Base-by-base conservation (phyloP, 805 yeast genomes). In the Saccharomycopsis sp. region DNA sequence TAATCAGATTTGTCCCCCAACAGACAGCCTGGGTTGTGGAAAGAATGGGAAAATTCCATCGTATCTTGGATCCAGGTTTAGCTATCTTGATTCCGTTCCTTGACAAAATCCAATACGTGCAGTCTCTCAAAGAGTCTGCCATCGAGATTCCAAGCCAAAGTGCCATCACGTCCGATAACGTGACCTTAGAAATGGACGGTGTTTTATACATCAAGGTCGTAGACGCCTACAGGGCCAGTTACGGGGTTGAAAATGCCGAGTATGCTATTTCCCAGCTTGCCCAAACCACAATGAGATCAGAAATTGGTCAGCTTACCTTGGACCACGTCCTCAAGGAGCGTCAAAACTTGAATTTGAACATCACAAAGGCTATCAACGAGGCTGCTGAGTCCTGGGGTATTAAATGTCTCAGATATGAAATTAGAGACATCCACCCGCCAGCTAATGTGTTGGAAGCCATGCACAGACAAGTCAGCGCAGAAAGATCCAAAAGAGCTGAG, bases 1-100 rank as follows among this genome's bases (percentile, higher is more conserved):
- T 87, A 2, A 70, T 87, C 46, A 75, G 88, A 64, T 89, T 89
- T 68, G 96, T 89, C 15, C 96, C 96, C 1, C 96, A 89, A 69
- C 95, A 89, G 70, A 85, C 89, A 20, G 96, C 96, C 2, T 89
- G 94, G 91, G 82, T 89, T 18, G 96, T 89, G 18, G 96, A 89
- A 70, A 76, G 96, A 62, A 89, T 89, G 96, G 96, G 96, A 34
- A 86, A 85, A 68, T 89, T 87, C 74, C 79, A 83, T 68, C 71
- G 82, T 54, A 79, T 82, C 21, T 75, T 89, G 60, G 78, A 82
- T 46, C 96, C 96, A 0, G 96, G 96, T 14, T 73, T 88, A 41
- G 90, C 94, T 1, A 69, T 89, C 29, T 71, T 89, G 64, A 60
- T 87, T 8, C 96, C 96, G 2, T 70, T 89, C 57, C 62, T 89